A percentile compares a stretch with the other conserved stretches of the same genome.
phyloP scores from a whole-genome alignment of 352 stramenopile species.

The Peronospora destructor region DNA sequence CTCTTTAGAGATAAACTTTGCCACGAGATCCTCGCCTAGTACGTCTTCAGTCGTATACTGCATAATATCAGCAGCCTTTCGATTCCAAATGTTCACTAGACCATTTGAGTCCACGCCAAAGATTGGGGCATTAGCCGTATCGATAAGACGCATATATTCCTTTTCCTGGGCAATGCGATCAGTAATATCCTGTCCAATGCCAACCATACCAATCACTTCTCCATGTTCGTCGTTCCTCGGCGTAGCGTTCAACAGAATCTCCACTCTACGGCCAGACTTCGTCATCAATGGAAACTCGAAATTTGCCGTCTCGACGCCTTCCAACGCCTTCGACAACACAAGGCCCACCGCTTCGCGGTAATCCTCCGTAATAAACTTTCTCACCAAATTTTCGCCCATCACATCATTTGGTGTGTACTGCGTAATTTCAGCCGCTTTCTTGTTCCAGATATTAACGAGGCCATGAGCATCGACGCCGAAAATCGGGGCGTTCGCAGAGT shows the following conservation, averaged over 20 bases:
- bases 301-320: constrained; percentile 46
- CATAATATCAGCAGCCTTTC: constrained; percentile 68
- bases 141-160: constrained; percentile 72
- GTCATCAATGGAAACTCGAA: constrained; percentile 75
- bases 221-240: constrained; percentile 49
- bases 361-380: constrained; percentile 50
- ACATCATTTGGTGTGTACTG: constrained; percentile 49
- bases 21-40: constrained; percentile 52
- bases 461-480: constrained; percentile 61
- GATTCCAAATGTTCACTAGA: constrained; percentile 78
- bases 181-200: constrained; percentile 63
- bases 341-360: constrained; percentile 38
- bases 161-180: constrained; percentile 60
- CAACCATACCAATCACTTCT: constrained; percentile 55
- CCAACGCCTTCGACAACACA: constrained; percentile 41
- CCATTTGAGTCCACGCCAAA: constrained; percentile 58
- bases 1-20: constrained; percentile 63
- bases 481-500: constrained; percentile 66
- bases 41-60: constrained; percentile 64
- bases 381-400: constrained; percentile 50
- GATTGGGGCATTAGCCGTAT: constrained; percentile 80
- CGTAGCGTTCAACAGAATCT: constrained; percentile 73
- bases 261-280: constrained; percentile 55
- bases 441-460: constrained; percentile 63
- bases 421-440: constrained; percentile 48